Evolutionary conservation across 129 eudicot species (phyloP).

Genomic region (Chrysanthemum makinoi): DNA sequence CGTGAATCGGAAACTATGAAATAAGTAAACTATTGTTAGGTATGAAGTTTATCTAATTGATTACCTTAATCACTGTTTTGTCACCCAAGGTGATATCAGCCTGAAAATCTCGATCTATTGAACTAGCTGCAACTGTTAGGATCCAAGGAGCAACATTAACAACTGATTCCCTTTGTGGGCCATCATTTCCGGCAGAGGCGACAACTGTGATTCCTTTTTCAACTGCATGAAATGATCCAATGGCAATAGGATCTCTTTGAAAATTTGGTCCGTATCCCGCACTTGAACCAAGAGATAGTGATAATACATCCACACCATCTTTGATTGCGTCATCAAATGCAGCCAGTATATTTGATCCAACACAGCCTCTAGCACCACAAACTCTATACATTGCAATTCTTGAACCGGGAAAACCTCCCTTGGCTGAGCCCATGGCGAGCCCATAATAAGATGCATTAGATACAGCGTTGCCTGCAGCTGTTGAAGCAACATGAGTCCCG

Average conservation of each 20-base stretch:
- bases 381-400: slow-evolving; percentile 73
- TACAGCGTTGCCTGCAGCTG: slow-evolving; percentile 71
- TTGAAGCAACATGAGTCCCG: slow-evolving; percentile 86
- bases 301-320: slow-evolving; percentile 80
- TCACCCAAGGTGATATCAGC: slow-evolving; percentile 58
- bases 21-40: background rate
- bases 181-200: slow-evolving; percentile 83
- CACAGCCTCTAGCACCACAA: slow-evolving; percentile 50
- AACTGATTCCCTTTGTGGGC: slow-evolving; percentile 48
- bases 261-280: slow-evolving; percentile 37
- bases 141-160: slow-evolving; percentile 84
- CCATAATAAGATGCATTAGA: slow-evolving; percentile 71
- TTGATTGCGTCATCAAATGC: slow-evolving; percentile 80
- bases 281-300: slow-evolving; percentile 63
- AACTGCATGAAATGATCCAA: slow-evolving; percentile 86
- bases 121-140: slow-evolving; percentile 75
- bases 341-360: slow-evolving; percentile 63
- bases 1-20: too few species aligned
- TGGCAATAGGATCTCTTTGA: slow-evolving; percentile 60
- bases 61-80: slow-evolving; percentile 62
- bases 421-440: slow-evolving; percentile 75
- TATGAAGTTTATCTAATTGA: background rate
- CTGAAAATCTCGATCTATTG: slow-evolving; percentile 82
- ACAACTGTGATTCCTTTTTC: slow-evolving; percentile 71
- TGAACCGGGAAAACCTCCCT: slow-evolving; percentile 72